Conservation (phyloP, 768 basidiomycete species). For the Boletus eberwhitei region DNA sequence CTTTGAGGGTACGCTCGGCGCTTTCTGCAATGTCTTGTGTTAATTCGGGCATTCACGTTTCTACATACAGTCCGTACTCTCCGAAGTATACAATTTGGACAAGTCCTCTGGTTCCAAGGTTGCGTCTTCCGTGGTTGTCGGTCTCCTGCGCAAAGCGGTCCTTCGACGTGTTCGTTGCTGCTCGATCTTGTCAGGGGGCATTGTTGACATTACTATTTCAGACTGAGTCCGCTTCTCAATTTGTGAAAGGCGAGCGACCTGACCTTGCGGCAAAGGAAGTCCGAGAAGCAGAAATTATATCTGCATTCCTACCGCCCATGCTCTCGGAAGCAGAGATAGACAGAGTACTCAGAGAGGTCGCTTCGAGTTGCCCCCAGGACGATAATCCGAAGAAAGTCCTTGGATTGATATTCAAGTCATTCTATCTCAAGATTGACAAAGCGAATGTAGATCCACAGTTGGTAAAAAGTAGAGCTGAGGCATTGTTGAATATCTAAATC, state of each 20-base stretch:
- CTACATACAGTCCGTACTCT: constrained; percentile 53
- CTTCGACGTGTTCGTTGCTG: constrained; percentile 51
- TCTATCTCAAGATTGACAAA: constrained; percentile 61
- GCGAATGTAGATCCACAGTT: constrained; percentile 53
- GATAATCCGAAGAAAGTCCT: constrained; percentile 26
- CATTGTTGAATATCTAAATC: constrained; percentile 28
- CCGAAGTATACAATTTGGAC: constrained; percentile 67
- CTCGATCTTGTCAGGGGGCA: neutral
- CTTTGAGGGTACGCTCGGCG: constrained; percentile 52
- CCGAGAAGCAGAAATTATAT: constrained; percentile 52
- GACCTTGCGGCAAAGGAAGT: constrained; percentile 66
- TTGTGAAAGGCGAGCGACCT: constrained; percentile 50
- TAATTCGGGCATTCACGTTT: neutral
- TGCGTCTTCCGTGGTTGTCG: constrained; percentile 46
- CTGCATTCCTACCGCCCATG: constrained; percentile 57
- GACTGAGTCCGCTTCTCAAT: constrained; percentile 60
- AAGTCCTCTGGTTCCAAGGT: constrained; percentile 47
- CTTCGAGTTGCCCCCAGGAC: constrained; percentile 27
- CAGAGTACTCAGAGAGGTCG: constrained; percentile 40
- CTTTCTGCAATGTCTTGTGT: neutral
- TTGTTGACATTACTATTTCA: constrained; percentile 27
- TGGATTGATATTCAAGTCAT: constrained; percentile 57
- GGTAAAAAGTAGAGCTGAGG: constrained; percentile 51
- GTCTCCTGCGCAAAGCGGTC: constrained; percentile 56
- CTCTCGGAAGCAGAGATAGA: constrained; percentile 57